Evolutionary conservation across 805 yeast genomes (phyloP), one percentile per base, ranked within the genome.

Genomic region (Ogataea ramenticola): DNA sequence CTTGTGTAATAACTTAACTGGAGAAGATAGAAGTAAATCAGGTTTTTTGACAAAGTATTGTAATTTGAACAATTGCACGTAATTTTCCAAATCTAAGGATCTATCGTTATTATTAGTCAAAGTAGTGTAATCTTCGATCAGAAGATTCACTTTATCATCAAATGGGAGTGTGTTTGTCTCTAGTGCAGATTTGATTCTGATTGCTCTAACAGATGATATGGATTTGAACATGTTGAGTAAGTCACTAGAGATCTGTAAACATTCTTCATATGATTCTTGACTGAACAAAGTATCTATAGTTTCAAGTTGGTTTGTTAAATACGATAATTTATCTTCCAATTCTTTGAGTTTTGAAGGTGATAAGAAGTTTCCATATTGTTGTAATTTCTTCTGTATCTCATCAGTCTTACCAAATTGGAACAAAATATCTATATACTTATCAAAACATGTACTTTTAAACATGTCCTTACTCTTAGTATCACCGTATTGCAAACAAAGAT

Each of bases 381-480:
- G 50, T 43, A 39, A 50, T 44, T 21, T 55, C 45, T 20, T 43
- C 4, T 52, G 46, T 8, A 74, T 42, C 17, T 61, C 65, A 0
- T 66, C 70, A 53, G 74, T 67, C 20, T 66, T 65, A 2, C 89
- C 89, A 49, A 70, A 67, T 46, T 75, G 75, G 27, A 76, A 54
- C 43, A 75, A 68, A 27, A 82, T 49, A 1, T 77, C 77, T 15
- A 66, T 52, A 41, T 78, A 61, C 46, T 75, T 74, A 10, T 57
- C 60, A 41, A 67, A 65, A n/a, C 88, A 84, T 1, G 77, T 71
- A 14, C 51, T 45, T 67, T 69, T 43, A 54, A 60, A 40, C 44
- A 36, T 40, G 8, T 33, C 36, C 16, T 33, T 33, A 6, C 14
- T 33, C 8, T 12, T 20, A 3, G 17, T 6, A 4, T 34, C 37